Conservation (phyloP, 768 basidiomycete genomes). For the Leccinum disarticulatum region DNA sequence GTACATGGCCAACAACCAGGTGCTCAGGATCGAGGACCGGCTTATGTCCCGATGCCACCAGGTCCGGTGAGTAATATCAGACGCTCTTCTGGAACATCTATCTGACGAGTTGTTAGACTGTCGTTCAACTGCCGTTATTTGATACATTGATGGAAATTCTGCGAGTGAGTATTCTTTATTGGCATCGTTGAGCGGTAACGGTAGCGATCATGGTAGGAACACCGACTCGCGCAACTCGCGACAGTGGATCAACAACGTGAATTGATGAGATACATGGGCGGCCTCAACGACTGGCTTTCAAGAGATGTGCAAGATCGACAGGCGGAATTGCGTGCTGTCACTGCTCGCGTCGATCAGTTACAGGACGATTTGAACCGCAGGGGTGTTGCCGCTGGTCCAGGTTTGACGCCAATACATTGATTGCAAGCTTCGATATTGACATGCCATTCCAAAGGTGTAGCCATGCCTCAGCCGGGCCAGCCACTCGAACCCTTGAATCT, state of each 20-base stretch:
- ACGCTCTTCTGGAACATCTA: neutral
- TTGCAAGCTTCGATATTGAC: slow-evolving; percentile 1
- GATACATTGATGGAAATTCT: slow-evolving; percentile 70
- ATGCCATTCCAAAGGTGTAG: slow-evolving; percentile 13
- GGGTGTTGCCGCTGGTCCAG: slow-evolving; percentile 40
- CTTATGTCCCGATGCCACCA: slow-evolving; percentile 47
- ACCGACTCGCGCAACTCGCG: slow-evolving; percentile 68
- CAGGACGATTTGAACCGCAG: slow-evolving; percentile 46
- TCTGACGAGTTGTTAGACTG: slow-evolving; percentile 41
- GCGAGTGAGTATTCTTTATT: slow-evolving; percentile 43
- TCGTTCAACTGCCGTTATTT: slow-evolving; percentile 64
- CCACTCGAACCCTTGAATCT: neutral
- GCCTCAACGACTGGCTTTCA: slow-evolving; percentile 76
- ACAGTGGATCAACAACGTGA: slow-evolving; percentile 79
- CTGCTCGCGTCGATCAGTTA: slow-evolving; percentile 56
- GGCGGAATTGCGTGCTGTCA: slow-evolving; percentile 64
- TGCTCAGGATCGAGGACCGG: slow-evolving; percentile 27
- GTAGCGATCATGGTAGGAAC: slow-evolving; percentile 51
- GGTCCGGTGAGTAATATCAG: slow-evolving; percentile 47
- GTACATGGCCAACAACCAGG: slow-evolving; percentile 23
- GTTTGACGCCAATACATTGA: slow-evolving; percentile 26
- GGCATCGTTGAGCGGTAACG: slow-evolving; percentile 1
- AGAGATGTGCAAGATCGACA: slow-evolving; percentile 80
- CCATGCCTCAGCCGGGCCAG: slow-evolving; percentile 26
- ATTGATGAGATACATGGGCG: slow-evolving; percentile 75